A percentile compares a stretch with the other conserved stretches of the same genome.
These are phyloP conservation scores for Ustilago nuda DNA, from an alignment of 1,284 basidiomycete genomes.

Conservation along the genomic window DNA sequence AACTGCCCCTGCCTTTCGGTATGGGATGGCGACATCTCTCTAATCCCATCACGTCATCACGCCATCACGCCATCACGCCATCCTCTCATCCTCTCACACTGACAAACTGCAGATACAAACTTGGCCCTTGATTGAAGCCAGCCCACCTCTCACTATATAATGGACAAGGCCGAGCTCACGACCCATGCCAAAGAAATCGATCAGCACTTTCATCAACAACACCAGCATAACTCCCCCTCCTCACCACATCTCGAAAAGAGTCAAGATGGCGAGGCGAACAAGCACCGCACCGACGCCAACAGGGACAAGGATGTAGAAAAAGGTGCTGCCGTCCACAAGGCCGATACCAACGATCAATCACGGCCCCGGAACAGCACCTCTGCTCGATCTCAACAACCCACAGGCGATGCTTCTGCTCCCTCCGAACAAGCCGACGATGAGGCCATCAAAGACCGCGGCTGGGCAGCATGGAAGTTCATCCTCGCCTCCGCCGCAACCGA, in stretches of 20 bases:
- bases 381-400: background rate
- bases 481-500: constrained; percentile 38
- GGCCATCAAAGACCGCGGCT: constrained; percentile 31
- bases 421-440: background rate
- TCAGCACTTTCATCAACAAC: constrained; percentile 7
- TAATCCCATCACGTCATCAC: constrained; percentile 12
- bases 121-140: background rate
- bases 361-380: background rate
- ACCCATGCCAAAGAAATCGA: constrained; percentile 23
- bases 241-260: background rate
- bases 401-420: background rate
- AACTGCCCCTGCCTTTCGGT: background rate
- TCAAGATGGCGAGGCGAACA: constrained; percentile 2
- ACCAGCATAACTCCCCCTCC: background rate
- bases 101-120: background rate
- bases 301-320: background rate
- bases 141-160: constrained; percentile 10
- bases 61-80: constrained; percentile 15
- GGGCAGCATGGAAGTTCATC: constrained; percentile 45
- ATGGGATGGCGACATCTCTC: constrained; percentile 14
- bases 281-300: background rate
- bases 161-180: constrained; percentile 32
- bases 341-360: background rate
- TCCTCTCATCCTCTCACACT: background rate
- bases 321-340: background rate